Evolutionary conservation across 1,284 basidiomycete species (phyloP), one percentile per base, ranked within the genome.

Genomic region (Marasmius tenuissimus): DNA sequence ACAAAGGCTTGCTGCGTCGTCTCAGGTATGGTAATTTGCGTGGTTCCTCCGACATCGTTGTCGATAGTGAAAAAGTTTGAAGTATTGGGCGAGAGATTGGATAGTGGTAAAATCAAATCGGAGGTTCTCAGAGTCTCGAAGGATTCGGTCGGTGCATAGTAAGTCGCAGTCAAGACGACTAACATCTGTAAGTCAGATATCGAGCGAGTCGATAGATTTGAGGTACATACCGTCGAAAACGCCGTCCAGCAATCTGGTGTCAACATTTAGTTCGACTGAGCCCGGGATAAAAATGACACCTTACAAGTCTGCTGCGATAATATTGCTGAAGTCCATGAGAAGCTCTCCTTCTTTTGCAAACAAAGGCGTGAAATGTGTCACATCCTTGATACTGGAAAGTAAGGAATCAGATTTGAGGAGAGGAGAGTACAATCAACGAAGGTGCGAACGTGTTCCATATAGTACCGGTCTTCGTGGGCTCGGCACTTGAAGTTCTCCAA

Each of bases 261-360:
- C 20, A 60, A 42, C 16, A 14, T 22, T 51, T 9, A 51, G 20
- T 11, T 20, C n/a, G 45, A 2, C 8, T 1, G 16, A n/a, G 11
- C 3, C 20, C 9, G 34, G 16, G 2, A 3, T 8, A 27, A 14
- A 9, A 7, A 18, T 14, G 34, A 16, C 47, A 33, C 63, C 78
- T 62, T 61, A 75, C 67, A 79, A 62, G 18, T 74, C 73, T 33
- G 71, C 66, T 20, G 74, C 74, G 33, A 80, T 71, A 57, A 80
- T 74, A 65, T 80, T 79, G 65, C 77, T 75, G 57, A 80, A 73
- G 63, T 79, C 77, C 65, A 79, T 75, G 67, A 79, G 75, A 16
- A 80, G 66, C 42, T 72, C 71, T 1, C 76, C 77, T 5, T 72
- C 65, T 59, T 72, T 66, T 1, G 76, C 68, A 62, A 80, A 80